phyloP scores from a whole-genome alignment of 192 early-diverging fungal species.

The Linnemannia hyalina region DNA sequence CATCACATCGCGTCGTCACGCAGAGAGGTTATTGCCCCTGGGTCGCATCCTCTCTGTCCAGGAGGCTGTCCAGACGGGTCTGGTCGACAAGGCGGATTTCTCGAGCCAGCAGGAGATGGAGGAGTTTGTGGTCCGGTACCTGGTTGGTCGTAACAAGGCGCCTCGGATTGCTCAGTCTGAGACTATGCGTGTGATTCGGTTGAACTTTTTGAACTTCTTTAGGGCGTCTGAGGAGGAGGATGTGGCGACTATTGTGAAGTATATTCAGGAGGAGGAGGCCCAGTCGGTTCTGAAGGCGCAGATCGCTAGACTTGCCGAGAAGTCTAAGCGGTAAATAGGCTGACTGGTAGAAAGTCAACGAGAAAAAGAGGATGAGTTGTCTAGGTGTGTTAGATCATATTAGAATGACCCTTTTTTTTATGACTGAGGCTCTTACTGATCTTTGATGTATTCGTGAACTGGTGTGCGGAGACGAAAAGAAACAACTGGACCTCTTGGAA shows the following conservation, averaged over 20 bases:
- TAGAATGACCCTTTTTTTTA: neutral
- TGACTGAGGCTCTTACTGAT: neutral
- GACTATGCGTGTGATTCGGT: constrained; percentile 44
- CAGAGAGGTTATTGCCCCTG: constrained; percentile 45
- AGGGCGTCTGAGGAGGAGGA: constrained; percentile 39
- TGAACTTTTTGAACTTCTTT: constrained; percentile 33
- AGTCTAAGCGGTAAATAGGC: constrained; percentile 24
- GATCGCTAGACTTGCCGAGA: constrained; percentile 38
- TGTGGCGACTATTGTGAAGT: constrained; percentile 32
- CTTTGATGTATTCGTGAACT: neutral
- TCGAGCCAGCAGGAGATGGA: constrained; percentile 45
- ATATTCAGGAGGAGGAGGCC: constrained; percentile 36
- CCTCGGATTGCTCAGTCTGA: constrained; percentile 39
- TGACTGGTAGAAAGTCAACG: neutral
- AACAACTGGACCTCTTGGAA: neutral
- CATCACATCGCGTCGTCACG: constrained; percentile 47
- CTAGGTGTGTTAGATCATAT: constrained; percentile 1
- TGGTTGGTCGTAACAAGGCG: constrained; percentile 22
- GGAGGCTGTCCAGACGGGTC: constrained; percentile 24
- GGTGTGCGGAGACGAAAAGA: neutral
- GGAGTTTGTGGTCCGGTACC: constrained; percentile 40
- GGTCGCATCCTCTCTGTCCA: constrained; percentile 43
- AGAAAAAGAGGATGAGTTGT: neutral
- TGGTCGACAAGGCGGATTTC: constrained; percentile 49
- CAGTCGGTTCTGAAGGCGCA: constrained; percentile 38